Base-by-base conservation (phyloP, 495 filamentous ascomycete species). In the Aspergillus mulundensis region DNA sequence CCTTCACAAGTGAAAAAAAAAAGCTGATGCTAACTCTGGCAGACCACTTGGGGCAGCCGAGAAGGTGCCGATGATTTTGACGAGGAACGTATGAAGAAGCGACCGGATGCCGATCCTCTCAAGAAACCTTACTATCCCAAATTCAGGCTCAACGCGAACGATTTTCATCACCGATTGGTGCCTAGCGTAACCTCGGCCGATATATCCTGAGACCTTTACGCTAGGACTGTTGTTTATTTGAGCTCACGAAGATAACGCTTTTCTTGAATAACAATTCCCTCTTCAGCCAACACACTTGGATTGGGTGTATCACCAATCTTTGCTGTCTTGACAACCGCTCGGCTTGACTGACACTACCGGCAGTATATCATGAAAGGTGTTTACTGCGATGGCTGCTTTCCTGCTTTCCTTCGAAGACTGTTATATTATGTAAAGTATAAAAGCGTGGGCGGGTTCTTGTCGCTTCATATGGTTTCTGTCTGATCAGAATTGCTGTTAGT, bases 11-110 rank as follows among this genome's bases (percentile, higher is more conserved):
- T n/a, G n/a, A n/a, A n/a, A n/a, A n/a, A n/a, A n/a, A n/a, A n/a
- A n/a, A n/a, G n/a, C n/a, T n/a, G n/a, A 25, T 0, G 15, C 48
- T 50, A 20, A 50, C 48, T 25, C 38, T 5, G 36, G 7, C 53
- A 83, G 80, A 83, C 80, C 42, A 74, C 80, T 30, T 83, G 80
- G 80, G 80, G 80, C 61, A 82, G 77, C 61, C 77, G 80, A 65
- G 80, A 81, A 48, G 80, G 80, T 50, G 80, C 80, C 24, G 80
- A 83, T 59, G 77, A 79, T 39, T 80, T 80, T 53, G 79, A 83
- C 61, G 76, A 71, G 11, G 80, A 78, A 50, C 78, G 80, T 34
- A 82, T 83, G 79, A 79, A 76, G 62, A 76, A 74, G 60, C 70
- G 69, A 47, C 72, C 72, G 41, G 72, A 74, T 60, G 63, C 63